Evolutionary conservation across 2,329 filamentous ascomycete species (phyloP), one percentile per base, ranked within the genome.

Genomic region (Sporothrix phasma): DNA sequence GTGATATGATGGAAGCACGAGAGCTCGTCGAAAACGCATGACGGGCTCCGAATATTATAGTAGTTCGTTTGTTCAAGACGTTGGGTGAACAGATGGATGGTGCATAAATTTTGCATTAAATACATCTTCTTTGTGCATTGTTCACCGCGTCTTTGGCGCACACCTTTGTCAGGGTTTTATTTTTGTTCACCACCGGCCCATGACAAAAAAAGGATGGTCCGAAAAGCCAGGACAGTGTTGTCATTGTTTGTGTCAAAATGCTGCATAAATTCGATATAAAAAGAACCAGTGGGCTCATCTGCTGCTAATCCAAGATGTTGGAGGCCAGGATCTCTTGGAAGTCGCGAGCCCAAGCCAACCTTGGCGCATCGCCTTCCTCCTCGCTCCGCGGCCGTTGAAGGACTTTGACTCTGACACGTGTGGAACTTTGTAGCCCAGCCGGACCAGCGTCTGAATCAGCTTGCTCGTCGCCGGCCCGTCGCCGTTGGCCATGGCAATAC

Each of bases 401-500:
- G 46, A 29, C 37, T 19, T 47, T 10, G 66, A 41, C 1, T 71
- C 69, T 0, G 64, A 69, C 3, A 78, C 74, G 66, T 78, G 77
- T 1, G 74, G 73, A 4, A 78, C 77, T 8, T 67, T 64, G 17
- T 75, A 65, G 1, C 76, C 75, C 0, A 81, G 62, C 13, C 78
- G 74, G 2, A 66, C 65, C 31, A 81, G 67, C 3, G 75, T 74
- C 67, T 68, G 56, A 10, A 80, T 64, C 41, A 81, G 69, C 51
- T 66, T 69, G 61, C 69, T 71, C n/a, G 37, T 34, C 2, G 47
- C 49, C 3, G 62, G 61, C 10, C 65, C 66, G 26, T 62, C 63
- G 56, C 65, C 66, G 39, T 73, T 73, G 1, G 78, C 75, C 45
- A 85, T 75, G 47, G 81, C 77, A 24, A 84, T 72, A 3, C 81